These are phyloP conservation scores for Stachybotrys elegans DNA, from an alignment of 2,329 filamentous ascomycete species.

Conservation along the genomic window DNA sequence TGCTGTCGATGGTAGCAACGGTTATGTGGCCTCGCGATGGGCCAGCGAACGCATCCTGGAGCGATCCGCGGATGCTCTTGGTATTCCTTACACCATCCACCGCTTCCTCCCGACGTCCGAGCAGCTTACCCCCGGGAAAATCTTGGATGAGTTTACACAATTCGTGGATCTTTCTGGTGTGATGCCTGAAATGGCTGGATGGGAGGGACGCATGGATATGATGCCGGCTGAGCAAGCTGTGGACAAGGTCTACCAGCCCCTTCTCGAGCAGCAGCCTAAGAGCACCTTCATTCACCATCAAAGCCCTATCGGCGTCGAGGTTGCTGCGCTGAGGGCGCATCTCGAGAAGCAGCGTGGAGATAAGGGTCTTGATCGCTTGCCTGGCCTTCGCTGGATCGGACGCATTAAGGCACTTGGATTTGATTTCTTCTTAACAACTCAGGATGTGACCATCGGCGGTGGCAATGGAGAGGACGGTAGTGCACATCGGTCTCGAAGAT, in stretches of 20 bases:
- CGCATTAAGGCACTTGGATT: neutral
- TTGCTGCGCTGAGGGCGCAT: neutral
- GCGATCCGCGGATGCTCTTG: slow-evolving; percentile 3
- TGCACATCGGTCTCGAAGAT: no score
- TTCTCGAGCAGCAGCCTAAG: neutral
- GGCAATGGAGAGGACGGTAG: no score
- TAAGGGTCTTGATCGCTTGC: neutral
- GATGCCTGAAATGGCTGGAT: slow-evolving; percentile 3
- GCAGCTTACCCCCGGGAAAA: neutral
- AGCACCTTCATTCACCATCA: neutral
- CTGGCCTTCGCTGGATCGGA: neutral
- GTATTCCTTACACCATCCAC: slow-evolving; percentile 3
- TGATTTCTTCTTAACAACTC: neutral
- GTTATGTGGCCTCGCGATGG: slow-evolving; percentile 30
- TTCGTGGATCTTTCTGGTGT: neutral
- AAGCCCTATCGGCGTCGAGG: neutral
- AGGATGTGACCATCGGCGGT: neutral
- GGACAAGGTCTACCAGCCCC: neutral
- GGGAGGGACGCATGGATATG: slow-evolving; percentile 5
- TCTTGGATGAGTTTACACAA: slow-evolving; percentile 1
- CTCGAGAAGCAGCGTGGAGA: neutral
- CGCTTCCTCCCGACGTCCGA: slow-evolving; percentile 1
- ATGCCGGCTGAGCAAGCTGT: neutral
- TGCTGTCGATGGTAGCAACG: slow-evolving; percentile 18
- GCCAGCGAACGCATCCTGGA: slow-evolving; percentile 27